These are phyloP conservation scores for Tephrocybe sp. DNA, from an alignment of 768 basidiomycete species.

Conservation along the genomic window DNA sequence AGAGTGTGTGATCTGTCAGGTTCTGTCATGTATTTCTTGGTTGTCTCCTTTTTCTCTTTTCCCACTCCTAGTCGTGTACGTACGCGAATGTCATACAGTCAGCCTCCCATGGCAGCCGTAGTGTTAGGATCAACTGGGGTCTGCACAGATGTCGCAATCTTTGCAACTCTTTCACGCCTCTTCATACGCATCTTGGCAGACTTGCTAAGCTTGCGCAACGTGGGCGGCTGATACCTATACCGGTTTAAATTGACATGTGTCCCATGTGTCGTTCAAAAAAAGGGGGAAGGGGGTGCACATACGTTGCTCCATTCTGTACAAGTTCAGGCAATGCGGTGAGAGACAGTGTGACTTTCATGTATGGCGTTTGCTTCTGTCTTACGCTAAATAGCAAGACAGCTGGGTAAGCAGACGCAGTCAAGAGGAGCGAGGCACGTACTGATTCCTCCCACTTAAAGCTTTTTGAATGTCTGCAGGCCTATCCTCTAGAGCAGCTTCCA, in stretches of 20 bases:
- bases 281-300: background rate
- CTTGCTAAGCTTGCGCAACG: slow-evolving; percentile 52
- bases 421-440: slow-evolving; percentile 43
- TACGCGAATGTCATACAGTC: too few species aligned
- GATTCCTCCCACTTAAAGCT: slow-evolving; percentile 58
- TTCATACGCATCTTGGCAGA: slow-evolving; percentile 56
- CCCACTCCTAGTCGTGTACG: background rate
- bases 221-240: slow-evolving; percentile 57
- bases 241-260: background rate
- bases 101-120: background rate
- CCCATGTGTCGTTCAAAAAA: background rate
- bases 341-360: slow-evolving; percentile 70
- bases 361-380: slow-evolving; percentile 58
- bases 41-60: background rate
- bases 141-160: background rate
- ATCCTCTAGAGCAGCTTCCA: slow-evolving; percentile 26
- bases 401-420: background rate
- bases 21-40: background rate
- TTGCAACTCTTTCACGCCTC: slow-evolving; percentile 31
- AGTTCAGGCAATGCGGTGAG: slow-evolving; percentile 40
- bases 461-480: slow-evolving; percentile 35
- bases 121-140: background rate
- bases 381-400: slow-evolving; percentile 34
- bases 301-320: slow-evolving; percentile 50
- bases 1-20: background rate